Evolutionary conservation across 2,329 filamentous ascomycete genomes (phyloP), one percentile per base, ranked within the genome.

Genomic region (Exophiala alcalophila): DNA sequence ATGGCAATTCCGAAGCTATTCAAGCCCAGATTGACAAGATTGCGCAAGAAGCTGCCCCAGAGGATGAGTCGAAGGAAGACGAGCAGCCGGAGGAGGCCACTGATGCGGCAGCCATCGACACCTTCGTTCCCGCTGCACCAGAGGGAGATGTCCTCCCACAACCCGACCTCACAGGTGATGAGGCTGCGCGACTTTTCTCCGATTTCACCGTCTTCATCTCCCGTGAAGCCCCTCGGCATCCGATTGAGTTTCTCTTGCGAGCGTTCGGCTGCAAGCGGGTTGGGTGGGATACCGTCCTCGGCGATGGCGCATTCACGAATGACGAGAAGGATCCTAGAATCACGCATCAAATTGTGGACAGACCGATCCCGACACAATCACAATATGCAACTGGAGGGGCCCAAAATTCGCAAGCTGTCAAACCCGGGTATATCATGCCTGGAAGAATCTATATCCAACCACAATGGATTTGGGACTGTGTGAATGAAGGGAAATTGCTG

Each of bases 391-490:
- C 37, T 3, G 31, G 45, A 16, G 47, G 40, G 2, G 28, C 35
- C 14, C 35, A 37, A 20, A 23, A 24, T 6, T 23, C 42, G 7
- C 56, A 25, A 59, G 60, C 10, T 29, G 44, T 53, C 35, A 70
- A 68, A 59, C 69, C 73, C 20, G 84, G 86, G 59, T 80, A 80
- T 52, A 81, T 89, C 49, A 84, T 97, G 49, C 89, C 91, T n/a
- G 91, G 91, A 24, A 78, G 92, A 54, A 88, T 81, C 52, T 98
- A 98, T 57, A 71, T 98, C 42, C 92, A 98, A 70, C 92, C 92
- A 14, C 92, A 98, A 64, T 98, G 94, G 91, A 81, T 98, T 3
- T 98, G 92, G 92, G 92, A 98, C 61, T 91, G 86, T 59, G 72
- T 95, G 63, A 98, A 98, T 63, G 86, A 92, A 31, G 87, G 88